Conservation (phyloP, 2,329 filamentous ascomycete genomes). For the Helotiales sp. region DNA sequence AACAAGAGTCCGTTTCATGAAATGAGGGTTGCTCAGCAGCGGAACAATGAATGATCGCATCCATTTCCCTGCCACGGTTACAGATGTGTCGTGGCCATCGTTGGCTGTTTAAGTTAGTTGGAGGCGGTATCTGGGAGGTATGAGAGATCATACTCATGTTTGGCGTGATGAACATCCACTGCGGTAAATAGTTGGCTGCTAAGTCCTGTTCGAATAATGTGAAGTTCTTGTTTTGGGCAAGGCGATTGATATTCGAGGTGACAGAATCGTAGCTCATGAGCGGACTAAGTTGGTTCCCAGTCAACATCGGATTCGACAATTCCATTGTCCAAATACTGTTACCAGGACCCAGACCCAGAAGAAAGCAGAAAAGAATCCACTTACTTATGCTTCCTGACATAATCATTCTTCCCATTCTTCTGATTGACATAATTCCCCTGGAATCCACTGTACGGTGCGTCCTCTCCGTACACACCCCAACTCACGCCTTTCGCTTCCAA, state of each 20-base stretch:
- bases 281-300: conserved; percentile 40
- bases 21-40: conserved; percentile 69
- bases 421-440: conserved; percentile 72
- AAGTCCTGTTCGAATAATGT: conserved; percentile 72
- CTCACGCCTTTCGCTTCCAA: conserved; percentile 53
- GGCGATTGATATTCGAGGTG: conserved; percentile 59
- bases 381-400: conserved; percentile 80
- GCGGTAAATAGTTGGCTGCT: conserved; percentile 65
- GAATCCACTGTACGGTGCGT: conserved; percentile 75
- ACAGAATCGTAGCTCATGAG: conserved; percentile 68
- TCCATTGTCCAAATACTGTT: no score
- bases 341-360: background rate
- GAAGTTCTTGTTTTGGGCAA: conserved; percentile 75
- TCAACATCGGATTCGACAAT: background rate
- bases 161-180: conserved; percentile 74
- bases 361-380: conserved; percentile 17
- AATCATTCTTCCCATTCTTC: conserved; percentile 69
- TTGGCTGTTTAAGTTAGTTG: conserved; percentile 52
- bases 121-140: background rate
- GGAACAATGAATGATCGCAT: conserved; percentile 71
- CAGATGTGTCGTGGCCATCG: conserved; percentile 74
- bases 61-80: conserved; percentile 72
- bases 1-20: conserved; percentile 75
- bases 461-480: conserved; percentile 76
- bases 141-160: conserved; percentile 60